Evolutionary conservation across 371 early-diverging fungal genomes (phyloP).

Genomic region (Mortierella sp.): DNA sequence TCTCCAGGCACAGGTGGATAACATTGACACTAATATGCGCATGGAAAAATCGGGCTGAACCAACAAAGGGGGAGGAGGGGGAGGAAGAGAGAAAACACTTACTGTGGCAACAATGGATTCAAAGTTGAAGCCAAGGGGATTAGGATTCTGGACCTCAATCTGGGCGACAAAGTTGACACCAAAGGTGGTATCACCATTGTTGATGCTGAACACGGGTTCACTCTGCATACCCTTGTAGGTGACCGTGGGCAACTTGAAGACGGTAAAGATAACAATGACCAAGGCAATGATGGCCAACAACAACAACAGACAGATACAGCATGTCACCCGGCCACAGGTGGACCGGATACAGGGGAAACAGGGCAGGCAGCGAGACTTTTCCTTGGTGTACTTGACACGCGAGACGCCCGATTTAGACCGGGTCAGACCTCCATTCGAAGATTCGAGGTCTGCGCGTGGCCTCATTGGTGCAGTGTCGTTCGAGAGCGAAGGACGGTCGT

Average conservation of each 20-base stretch:
- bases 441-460: conserved; percentile 24
- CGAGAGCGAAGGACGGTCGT: conserved; percentile 49
- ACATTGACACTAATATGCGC: neutral
- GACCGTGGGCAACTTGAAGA: conserved; percentile 49
- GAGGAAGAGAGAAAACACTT: conserved; percentile 18
- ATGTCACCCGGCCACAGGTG: conserved; percentile 47
- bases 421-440: conserved; percentile 33
- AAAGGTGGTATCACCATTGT: conserved; percentile 28
- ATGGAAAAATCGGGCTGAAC: conserved; percentile 4
- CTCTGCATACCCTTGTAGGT: conserved; percentile 26
- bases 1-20: neutral
- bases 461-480: conserved; percentile 52
- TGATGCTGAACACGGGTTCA: conserved; percentile 17
- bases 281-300: conserved; percentile 39
- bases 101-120: conserved; percentile 63
- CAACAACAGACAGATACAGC: conserved; percentile 41
- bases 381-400: conserved; percentile 40
- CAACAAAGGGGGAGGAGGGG: conserved; percentile 3
- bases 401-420: conserved; percentile 35
- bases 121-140: conserved; percentile 66
- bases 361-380: conserved; percentile 41
- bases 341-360: conserved; percentile 52
- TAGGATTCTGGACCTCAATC: conserved; percentile 65
- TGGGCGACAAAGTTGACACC: conserved; percentile 23
- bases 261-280: conserved; percentile 32